These are phyloP conservation scores for Filosporella fistucella DNA, from an alignment of 495 filamentous ascomycete species.

Conservation along the genomic window DNA sequence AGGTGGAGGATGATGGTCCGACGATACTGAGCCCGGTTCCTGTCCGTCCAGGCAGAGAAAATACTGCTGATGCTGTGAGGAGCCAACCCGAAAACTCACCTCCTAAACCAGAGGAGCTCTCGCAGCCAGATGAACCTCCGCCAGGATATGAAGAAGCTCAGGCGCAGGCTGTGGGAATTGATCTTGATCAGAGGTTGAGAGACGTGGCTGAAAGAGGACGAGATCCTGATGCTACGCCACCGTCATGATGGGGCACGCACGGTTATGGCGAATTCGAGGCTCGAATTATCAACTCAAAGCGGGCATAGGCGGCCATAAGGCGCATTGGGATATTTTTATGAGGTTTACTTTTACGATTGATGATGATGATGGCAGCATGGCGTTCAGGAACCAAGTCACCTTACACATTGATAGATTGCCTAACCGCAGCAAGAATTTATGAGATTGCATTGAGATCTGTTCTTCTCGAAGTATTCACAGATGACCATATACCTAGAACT, in stretches of 20 bases:
- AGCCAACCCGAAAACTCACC: constrained; percentile 18
- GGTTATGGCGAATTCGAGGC: neutral
- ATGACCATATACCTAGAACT: too few relatives aligned
- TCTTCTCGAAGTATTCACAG: too few relatives aligned
- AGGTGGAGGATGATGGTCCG: constrained; percentile 20
- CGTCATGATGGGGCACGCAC: neutral
- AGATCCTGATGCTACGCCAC: neutral
- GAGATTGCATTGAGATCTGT: too few relatives aligned
- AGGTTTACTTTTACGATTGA: constrained; percentile 1
- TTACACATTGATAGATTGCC: too few relatives aligned
- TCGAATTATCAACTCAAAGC: neutral
- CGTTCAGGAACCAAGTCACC: neutral
- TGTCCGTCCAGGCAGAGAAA: constrained; percentile 11
- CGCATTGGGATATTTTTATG: neutral
- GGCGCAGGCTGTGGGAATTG: constrained; percentile 59
- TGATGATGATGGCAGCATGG: neutral
- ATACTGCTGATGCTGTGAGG: constrained; percentile 7
- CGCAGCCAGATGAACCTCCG: constrained; percentile 73
- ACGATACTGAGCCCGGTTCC: constrained; percentile 21
- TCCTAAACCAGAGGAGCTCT: constrained; percentile 23
- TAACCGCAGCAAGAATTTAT: too few relatives aligned
- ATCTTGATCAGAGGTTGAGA: constrained; percentile 41
- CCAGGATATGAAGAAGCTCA: constrained; percentile 94
- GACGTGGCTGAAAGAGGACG: constrained; percentile 34
- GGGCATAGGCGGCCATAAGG: neutral